Evolutionary conservation across 2,329 filamentous ascomycete species (phyloP), one percentile per base, ranked within the genome.

Genomic region (Fusarium siculi): DNA sequence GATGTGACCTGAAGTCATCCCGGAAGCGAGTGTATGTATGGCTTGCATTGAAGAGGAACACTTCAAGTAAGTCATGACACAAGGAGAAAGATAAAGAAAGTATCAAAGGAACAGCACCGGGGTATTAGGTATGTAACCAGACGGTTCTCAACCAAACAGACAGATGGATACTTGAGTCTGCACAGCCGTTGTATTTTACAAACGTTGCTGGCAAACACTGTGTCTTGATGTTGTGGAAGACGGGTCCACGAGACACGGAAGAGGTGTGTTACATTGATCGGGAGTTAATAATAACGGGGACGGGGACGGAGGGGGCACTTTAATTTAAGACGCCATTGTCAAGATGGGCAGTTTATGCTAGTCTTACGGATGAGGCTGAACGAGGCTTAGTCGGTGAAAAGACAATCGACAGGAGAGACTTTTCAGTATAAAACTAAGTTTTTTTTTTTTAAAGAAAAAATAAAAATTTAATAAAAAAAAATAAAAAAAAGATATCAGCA

Each of bases 271-370:
- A 21, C 40, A 44, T 42, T 44, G 16, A 56, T 72, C 44, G 39
- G 52, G 61, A 46, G 69, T 49, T 47, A 23, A 47, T 36, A 62
- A 39, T 36, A 40, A 67, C 30, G 42, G 49, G 42, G 28, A 53
- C 25, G 21, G 44, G 23, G n/a, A 42, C 40, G 14, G n/a, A 44
- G 39, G 18, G 23, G 46, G 32, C 54, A 46, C 54, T 55, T 62
- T 66, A 62, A 34, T 32, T 62, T 47, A 44, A 60, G 62, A 74
- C 74, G 64, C 34, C 40, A 49, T 62, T 30, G n/a, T 60, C 50
- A 55, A 28, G 57, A 50, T 44, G 37, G 59, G 56, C 40, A 62
- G 34, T 49, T 54, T 32, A 15, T 18, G 43, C 28, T 47, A 43
- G 39, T 47, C 37, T 25, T 50, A 18, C 44, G 28, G 40, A 37